Evolutionary conservation across 495 filamentous ascomycete species (phyloP).

Genomic region (Podospora appendiculata): DNA sequence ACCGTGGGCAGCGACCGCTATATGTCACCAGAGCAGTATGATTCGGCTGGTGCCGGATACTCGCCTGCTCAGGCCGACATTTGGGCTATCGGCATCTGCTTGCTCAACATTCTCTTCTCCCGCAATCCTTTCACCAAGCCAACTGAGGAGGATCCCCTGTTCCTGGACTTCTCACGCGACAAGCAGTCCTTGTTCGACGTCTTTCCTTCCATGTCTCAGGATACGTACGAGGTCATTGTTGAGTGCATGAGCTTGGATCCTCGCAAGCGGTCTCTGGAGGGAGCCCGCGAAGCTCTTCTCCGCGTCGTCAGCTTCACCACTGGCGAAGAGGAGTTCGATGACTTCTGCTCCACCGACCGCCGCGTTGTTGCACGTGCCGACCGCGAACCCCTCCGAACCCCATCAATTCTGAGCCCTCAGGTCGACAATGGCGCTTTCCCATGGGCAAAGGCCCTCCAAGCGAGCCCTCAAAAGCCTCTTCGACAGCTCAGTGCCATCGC

Average conservation of each 20-base stretch:
- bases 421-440: conserved; percentile 78
- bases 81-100: conserved; percentile 92
- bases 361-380: conserved; percentile 69
- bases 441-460: conserved; percentile 86
- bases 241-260: conserved; percentile 87
- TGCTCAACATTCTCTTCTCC: conserved; percentile 92
- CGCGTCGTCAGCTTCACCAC: conserved; percentile 88
- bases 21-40: conserved; percentile 98
- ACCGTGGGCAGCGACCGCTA: conserved; percentile 96
- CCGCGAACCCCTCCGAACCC: conserved; percentile 91
- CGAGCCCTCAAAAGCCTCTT: conserved; percentile 60
- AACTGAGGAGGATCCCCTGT: conserved; percentile 77
- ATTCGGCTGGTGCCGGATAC: conserved; percentile 76
- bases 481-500: conserved; percentile 85
- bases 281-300: conserved; percentile 65
- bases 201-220: conserved; percentile 96
- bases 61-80: conserved; percentile 90
- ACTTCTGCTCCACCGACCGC: conserved; percentile 82
- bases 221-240: conserved; percentile 87
- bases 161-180: conserved; percentile 85
- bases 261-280: conserved; percentile 72
- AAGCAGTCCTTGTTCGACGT: conserved; percentile 95
- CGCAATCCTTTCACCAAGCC: conserved; percentile 90
- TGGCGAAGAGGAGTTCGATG: conserved; percentile 74
- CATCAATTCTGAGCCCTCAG: conserved; percentile 84